These are phyloP conservation scores for Cyberlindnera samutprakarnensis DNA, from an alignment of 805 yeast species.

Conservation along the genomic window DNA sequence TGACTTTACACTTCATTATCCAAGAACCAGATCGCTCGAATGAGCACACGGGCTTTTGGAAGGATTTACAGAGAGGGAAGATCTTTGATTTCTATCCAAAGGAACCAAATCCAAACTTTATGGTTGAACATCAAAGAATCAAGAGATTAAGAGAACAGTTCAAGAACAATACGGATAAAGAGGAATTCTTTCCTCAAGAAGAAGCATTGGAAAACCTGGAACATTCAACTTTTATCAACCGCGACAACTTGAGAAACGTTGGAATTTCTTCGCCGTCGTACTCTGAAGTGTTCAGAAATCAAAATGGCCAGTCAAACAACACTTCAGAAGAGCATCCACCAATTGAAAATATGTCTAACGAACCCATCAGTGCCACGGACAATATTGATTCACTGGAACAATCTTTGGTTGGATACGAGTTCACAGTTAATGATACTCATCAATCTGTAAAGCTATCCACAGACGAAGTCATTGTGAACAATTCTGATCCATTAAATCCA, in stretches of 20 bases:
- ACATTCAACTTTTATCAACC: background rate
- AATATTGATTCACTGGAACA: constrained; percentile 14
- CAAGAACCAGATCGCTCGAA: constrained; percentile 11
- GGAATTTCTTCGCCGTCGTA: background rate
- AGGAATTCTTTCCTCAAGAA: constrained; percentile 5
- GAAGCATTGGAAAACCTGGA: background rate
- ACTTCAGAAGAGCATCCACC: background rate
- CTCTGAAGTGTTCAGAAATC: background rate
- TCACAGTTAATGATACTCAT: constrained; percentile 10
- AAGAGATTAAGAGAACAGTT: constrained; percentile 17
- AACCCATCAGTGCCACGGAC: constrained; percentile 11
- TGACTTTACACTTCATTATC: constrained; percentile 17
- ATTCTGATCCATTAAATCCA: constrained; percentile 16
- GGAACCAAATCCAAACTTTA: constrained; percentile 22
- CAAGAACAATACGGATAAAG: constrained; percentile 5
- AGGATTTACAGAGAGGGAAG: constrained; percentile 19
- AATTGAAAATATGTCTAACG: constrained; percentile 3
- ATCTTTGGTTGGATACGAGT: constrained; percentile 5
- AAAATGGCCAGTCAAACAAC: background rate
- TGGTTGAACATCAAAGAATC: constrained; percentile 19
- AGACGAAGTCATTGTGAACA: constrained; percentile 20
- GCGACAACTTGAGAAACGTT: background rate
- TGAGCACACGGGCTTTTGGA: constrained; percentile 20
- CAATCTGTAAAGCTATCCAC: constrained; percentile 19
- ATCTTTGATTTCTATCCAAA: constrained; percentile 25